Percentiles rank a stretch among this genome's conserved stretches.
These are phyloP conservation scores for Hibiscus trionum DNA, from an alignment of 345 rosid genomes.

Conservation along the genomic window DNA sequence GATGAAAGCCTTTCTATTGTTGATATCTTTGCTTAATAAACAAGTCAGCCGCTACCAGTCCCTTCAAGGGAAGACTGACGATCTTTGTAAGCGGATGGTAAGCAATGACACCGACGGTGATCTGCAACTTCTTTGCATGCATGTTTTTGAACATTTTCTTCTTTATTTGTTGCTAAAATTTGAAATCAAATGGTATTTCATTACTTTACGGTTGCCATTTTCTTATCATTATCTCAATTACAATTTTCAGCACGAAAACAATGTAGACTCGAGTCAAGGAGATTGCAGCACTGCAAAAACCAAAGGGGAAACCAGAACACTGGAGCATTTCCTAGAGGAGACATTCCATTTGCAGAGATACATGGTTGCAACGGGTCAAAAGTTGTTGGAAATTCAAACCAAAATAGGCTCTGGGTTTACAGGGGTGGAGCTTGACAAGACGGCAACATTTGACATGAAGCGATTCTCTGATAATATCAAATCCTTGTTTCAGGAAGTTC, in stretches of 20 bases:
- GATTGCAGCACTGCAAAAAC: constrained; percentile 20
- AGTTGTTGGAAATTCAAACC: constrained; percentile 60
- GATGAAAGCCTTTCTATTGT: constrained; percentile 29
- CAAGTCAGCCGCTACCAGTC: constrained; percentile 80
- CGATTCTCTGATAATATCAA: constrained; percentile 54
- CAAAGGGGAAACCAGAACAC: constrained; percentile 39
- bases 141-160: not conserved
- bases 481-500: constrained; percentile 69
- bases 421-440: constrained; percentile 38
- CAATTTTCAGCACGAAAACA: constrained; percentile 48
- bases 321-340: constrained; percentile 70
- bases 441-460: constrained; percentile 53
- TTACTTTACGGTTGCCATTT: not conserved
- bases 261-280: constrained; percentile 21
- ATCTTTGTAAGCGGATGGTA: constrained; percentile 87
- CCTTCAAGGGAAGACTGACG: constrained; percentile 79
- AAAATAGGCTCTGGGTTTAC: constrained; percentile 52
- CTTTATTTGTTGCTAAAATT: too few species aligned
- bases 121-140: not conserved
- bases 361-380: constrained; percentile 86
- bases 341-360: constrained; percentile 81
- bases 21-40: constrained; percentile 61
- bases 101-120: constrained; percentile 2
- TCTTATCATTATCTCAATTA: not conserved
- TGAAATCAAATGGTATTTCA: not conserved